These are phyloP conservation scores for Tylopilus sp. DNA, from an alignment of 768 basidiomycete genomes.

Conservation along the genomic window DNA sequence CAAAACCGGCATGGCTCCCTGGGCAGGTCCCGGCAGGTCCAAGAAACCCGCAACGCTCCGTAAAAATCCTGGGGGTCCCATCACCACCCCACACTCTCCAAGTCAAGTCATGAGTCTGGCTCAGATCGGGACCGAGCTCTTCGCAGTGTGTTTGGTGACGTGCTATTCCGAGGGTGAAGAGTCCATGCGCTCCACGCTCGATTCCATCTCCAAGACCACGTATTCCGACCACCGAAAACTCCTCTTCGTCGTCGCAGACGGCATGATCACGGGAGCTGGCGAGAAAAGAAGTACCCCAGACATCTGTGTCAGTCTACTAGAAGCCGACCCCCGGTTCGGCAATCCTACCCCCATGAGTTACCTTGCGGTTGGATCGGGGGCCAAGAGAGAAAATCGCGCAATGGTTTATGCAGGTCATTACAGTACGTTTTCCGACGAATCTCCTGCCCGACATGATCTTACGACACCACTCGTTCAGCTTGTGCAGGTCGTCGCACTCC, in stretches of 20 bases:
- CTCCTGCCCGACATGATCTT: background rate
- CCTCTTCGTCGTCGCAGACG: constrained; percentile 92
- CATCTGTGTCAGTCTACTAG: constrained; percentile 87
- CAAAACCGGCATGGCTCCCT: constrained; percentile 88
- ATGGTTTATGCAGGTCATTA: constrained; percentile 99
- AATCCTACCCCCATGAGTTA: constrained; percentile 96
- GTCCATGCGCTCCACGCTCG: constrained; percentile 85
- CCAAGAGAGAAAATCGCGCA: constrained; percentile 88
- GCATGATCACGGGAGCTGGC: constrained; percentile 97
- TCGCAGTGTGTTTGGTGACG: constrained; percentile 92
- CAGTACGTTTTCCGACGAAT: constrained; percentile 51
- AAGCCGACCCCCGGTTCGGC: constrained; percentile 93
- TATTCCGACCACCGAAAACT: constrained; percentile 94
- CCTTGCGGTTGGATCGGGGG: constrained; percentile 82
- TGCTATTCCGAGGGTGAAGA: constrained; percentile 98
- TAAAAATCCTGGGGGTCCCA: constrained; percentile 39
- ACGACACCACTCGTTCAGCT: constrained; percentile 38
- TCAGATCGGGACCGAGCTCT: constrained; percentile 92
- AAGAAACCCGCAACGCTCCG: constrained; percentile 48
- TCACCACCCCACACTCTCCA: constrained; percentile 45
- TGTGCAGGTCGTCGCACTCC: constrained; percentile 89
- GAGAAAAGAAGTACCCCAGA: constrained; percentile 97
- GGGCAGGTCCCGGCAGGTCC: constrained; percentile 62
- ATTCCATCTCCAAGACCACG: constrained; percentile 85
- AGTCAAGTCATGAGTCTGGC: constrained; percentile 67